These are phyloP conservation scores for Aspergillus homomorphus DNA, from an alignment of 495 filamentous ascomycete genomes.

Conservation along the genomic window DNA sequence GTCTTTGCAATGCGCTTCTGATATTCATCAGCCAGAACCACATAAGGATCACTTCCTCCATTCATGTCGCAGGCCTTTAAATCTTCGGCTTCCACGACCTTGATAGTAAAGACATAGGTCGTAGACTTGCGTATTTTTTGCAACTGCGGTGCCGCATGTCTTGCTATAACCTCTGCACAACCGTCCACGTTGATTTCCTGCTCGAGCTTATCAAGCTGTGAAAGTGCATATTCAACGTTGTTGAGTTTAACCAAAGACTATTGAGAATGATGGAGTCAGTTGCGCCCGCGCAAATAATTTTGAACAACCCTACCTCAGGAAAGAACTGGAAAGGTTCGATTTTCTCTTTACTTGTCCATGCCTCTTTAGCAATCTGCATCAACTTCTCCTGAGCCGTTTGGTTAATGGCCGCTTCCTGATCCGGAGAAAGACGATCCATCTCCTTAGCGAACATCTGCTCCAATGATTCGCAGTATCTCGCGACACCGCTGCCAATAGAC, in stretches of 20 bases:
- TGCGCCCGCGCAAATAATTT: neutral
- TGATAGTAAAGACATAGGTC: slow-evolving; percentile 97
- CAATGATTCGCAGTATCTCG: slow-evolving; percentile 86
- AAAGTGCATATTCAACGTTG: slow-evolving; percentile 90
- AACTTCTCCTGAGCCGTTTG: slow-evolving; percentile 89
- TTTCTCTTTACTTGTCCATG: slow-evolving; percentile 90
- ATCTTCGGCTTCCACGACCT: slow-evolving; percentile 98
- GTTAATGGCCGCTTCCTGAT: slow-evolving; percentile 73
- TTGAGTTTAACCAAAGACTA: slow-evolving; percentile 97
- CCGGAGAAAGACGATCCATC: slow-evolving; percentile 85
- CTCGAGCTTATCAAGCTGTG: slow-evolving; percentile 87
- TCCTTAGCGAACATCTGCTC: slow-evolving; percentile 85
- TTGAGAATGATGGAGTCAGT: slow-evolving; percentile 14
- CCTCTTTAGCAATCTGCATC: slow-evolving; percentile 88
- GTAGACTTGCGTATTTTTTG: slow-evolving; percentile 58
- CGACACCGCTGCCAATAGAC: slow-evolving; percentile 76
- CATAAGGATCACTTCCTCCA: slow-evolving; percentile 93
- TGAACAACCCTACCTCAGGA: slow-evolving; percentile 62
- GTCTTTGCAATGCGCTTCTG: slow-evolving; percentile 97
- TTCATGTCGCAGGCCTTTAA: slow-evolving; percentile 95
- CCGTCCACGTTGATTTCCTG: slow-evolving; percentile 89
- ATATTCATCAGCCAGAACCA: slow-evolving; percentile 95
- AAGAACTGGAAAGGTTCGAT: slow-evolving; percentile 98
- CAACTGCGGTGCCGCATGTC: slow-evolving; percentile 55
- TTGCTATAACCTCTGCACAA: slow-evolving; percentile 77